These are phyloP conservation scores for Hemileia vastatrix DNA, from an alignment of 1,284 basidiomycete genomes.

Conservation along the genomic window DNA sequence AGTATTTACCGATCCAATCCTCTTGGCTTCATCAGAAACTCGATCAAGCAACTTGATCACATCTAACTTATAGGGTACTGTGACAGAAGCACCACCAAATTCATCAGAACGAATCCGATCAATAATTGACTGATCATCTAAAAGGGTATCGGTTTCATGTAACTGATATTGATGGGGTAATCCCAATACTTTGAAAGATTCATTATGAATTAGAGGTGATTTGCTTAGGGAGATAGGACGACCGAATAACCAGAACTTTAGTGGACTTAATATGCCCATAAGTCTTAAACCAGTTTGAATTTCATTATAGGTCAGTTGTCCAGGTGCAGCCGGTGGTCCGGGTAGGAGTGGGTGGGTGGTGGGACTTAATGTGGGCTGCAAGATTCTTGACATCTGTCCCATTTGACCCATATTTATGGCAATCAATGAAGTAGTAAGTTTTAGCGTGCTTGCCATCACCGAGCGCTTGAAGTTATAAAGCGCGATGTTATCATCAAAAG, in stretches of 20 bases:
- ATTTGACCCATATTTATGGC: slow-evolving; percentile 86
- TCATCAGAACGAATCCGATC: slow-evolving; percentile 56
- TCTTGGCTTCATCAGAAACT: slow-evolving; percentile 65
- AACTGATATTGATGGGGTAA: slow-evolving; percentile 69
- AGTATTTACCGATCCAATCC: slow-evolving; percentile 88
- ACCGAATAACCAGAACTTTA: slow-evolving; percentile 76
- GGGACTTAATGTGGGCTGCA: slow-evolving; percentile 77
- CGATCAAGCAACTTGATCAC: slow-evolving; percentile 68
- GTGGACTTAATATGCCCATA: slow-evolving; percentile 63
- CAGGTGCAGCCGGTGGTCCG: slow-evolving; percentile 67
- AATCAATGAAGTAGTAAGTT: slow-evolving; percentile 61
- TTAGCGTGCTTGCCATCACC: slow-evolving; percentile 41
- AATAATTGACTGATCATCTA: slow-evolving; percentile 54
- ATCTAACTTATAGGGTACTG: slow-evolving; percentile 84
- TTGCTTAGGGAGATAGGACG: slow-evolving; percentile 78
- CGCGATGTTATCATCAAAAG: slow-evolving; percentile 67
- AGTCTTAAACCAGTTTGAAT: slow-evolving; percentile 72
- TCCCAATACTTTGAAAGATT: slow-evolving; percentile 68
- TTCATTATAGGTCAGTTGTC: slow-evolving; percentile 77
- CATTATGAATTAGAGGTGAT: slow-evolving; percentile 88
- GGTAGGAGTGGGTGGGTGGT: slow-evolving; percentile 80
- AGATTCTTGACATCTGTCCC: slow-evolving; percentile 80
- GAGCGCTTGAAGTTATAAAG: slow-evolving; percentile 60
- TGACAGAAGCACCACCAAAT: slow-evolving; percentile 93
- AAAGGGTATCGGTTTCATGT: slow-evolving; percentile 61